These are phyloP conservation scores for Crataegus laevigata DNA, from an alignment of 306 rosid genomes.

Conservation along the genomic window DNA sequence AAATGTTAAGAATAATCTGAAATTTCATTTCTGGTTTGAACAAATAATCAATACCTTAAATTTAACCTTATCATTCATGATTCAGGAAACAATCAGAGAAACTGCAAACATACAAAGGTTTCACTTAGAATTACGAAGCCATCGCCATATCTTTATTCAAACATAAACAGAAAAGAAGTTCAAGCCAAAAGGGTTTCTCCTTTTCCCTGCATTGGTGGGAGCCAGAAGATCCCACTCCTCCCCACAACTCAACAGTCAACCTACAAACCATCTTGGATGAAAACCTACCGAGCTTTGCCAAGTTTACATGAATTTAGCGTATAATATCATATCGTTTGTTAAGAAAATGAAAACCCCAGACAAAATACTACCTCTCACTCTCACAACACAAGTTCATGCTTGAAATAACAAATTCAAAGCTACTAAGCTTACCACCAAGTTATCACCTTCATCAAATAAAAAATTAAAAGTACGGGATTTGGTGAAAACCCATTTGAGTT, in stretches of 20 bases:
- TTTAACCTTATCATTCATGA: neutral
- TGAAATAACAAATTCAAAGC: slow-evolving; percentile 6
- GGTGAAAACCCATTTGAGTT: slow-evolving; percentile 13
- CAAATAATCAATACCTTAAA: neutral
- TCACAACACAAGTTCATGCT: neutral
- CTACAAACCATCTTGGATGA: neutral
- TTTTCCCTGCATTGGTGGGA: neutral
- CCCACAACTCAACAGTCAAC: neutral
- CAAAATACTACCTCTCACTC: neutral
- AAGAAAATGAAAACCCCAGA: neutral
- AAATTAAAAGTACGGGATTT: slow-evolving; percentile 7
- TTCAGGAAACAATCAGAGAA: neutral
- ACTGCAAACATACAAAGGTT: neutral
- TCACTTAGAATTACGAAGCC: neutral
- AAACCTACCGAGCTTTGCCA: no score
- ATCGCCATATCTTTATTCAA: neutral
- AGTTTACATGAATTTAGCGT: no score
- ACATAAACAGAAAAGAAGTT: neutral
- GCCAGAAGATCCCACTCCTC: neutral
- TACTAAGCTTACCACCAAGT: slow-evolving; percentile 1
- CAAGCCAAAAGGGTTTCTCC: slow-evolving; percentile 5
- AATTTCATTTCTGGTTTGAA: neutral
- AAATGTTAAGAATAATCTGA: neutral
- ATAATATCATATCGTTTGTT: neutral
- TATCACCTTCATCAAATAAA: neutral